Conservation (phyloP, 305 asterid species). For the Lippia alba region DNA sequence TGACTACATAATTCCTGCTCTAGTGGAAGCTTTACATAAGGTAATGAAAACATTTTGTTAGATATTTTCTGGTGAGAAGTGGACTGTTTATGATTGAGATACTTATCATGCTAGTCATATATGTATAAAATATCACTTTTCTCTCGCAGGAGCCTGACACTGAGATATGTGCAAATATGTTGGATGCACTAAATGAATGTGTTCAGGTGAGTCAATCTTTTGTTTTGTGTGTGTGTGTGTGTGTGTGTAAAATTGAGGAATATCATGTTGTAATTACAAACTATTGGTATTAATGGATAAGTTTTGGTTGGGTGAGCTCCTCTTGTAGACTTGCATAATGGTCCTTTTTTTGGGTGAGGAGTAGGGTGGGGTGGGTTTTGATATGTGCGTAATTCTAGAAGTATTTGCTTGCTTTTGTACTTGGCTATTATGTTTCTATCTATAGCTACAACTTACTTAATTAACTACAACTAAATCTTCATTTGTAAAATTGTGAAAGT, state of each 20-base stretch:
- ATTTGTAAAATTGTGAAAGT: too few species aligned
- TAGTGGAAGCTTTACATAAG: constrained; percentile 97
- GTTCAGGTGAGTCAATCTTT: constrained; percentile 60
- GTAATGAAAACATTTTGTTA: constrained; percentile 41
- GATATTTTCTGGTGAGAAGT: background rate
- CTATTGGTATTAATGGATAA: background rate
- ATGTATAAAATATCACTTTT: constrained; percentile 26
- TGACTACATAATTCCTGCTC: constrained; percentile 86
- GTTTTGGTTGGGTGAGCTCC: background rate
- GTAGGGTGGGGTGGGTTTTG: too few species aligned
- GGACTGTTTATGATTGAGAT: background rate
- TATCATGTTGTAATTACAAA: constrained; percentile 7
- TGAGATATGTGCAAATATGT: constrained; percentile 82
- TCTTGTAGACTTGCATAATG: too few species aligned
- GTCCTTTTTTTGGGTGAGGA: too few species aligned
- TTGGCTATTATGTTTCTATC: too few species aligned
- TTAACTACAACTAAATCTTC: too few species aligned
- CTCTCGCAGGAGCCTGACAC: constrained; percentile 86
- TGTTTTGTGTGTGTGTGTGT: too few species aligned
- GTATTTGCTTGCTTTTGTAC: too few species aligned
- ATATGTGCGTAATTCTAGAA: too few species aligned
- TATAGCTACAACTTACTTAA: too few species aligned
- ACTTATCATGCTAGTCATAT: constrained; percentile 28
- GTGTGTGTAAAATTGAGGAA: background rate
- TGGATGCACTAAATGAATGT: constrained; percentile 89